Conservation (phyloP, 331 rosid genomes). For the Quercus tomentella region DNA sequence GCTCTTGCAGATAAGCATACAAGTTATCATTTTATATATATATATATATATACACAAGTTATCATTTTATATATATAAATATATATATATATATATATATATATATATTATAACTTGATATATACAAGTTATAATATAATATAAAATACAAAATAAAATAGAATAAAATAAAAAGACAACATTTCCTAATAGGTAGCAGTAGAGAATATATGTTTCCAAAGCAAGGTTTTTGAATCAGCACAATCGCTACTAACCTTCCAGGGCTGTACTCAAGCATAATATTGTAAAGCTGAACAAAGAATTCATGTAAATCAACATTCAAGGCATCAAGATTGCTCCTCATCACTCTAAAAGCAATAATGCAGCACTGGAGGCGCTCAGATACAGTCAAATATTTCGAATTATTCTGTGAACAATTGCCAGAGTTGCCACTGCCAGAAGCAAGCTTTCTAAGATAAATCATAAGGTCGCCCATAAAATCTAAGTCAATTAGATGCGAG, state of each 20-base stretch:
- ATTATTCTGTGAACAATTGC: constrained; percentile 34
- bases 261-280: constrained; percentile 86
- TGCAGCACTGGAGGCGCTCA: constrained; percentile 90
- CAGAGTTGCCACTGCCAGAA: constrained; percentile 44
- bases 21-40: too few species aligned
- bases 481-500: constrained; percentile 83
- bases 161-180: neutral
- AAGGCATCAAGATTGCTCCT: constrained; percentile 90
- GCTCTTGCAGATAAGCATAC: too few species aligned
- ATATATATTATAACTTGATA: too few species aligned
- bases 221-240: neutral
- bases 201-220: constrained; percentile 3
- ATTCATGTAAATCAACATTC: constrained; percentile 93
- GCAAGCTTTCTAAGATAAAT: constrained; percentile 74
- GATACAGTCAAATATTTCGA: constrained; percentile 59
- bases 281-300: constrained; percentile 86
- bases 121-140: too few species aligned
- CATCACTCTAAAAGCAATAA: constrained; percentile 95
- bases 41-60: too few species aligned
- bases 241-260: constrained; percentile 65
- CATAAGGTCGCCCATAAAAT: constrained; percentile 91
- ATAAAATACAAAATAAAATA: too few species aligned
- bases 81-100: too few species aligned
- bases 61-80: too few species aligned
- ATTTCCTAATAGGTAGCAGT: neutral